A percentile compares a stretch with the other conserved stretches of the same genome.
phyloP scores from a whole-genome alignment of 805 yeast genomes.

The Saccharomycopsis guyanensis region DNA sequence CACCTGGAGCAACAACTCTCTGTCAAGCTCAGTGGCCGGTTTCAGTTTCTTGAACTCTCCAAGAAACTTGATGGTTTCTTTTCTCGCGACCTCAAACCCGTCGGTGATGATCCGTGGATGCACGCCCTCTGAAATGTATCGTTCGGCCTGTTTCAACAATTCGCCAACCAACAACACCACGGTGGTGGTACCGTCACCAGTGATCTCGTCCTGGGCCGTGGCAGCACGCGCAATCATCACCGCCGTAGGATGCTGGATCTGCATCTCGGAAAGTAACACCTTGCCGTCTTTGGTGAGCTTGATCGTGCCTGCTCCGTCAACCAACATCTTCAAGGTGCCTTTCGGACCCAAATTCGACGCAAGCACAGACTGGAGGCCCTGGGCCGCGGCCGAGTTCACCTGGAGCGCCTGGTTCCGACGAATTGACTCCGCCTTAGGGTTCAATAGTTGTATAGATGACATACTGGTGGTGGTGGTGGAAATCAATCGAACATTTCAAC shows the following conservation, averaged over 20 bases:
- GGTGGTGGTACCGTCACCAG: constrained; percentile 99
- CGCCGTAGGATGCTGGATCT: constrained; percentile 86
- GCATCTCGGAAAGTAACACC: constrained; percentile 91
- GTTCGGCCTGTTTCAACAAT: constrained; percentile 86
- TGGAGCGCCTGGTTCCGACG: constrained; percentile 92
- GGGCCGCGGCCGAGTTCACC: constrained; percentile 94
- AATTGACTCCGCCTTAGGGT: constrained; percentile 96
- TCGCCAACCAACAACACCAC: constrained; percentile 94
- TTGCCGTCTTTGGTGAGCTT: constrained; percentile 97
- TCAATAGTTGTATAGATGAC: constrained; percentile 78
- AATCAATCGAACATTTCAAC: not conserved
- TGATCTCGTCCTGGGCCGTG: constrained; percentile 95
- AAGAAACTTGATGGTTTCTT: constrained; percentile 60
- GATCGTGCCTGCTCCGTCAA: constrained; percentile 93
- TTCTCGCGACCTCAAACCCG: constrained; percentile 89
- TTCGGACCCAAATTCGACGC: constrained; percentile 93
- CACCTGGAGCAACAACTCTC: constrained; percentile 85
- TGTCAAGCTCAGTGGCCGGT: constrained; percentile 46
- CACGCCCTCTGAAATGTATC: constrained; percentile 86
- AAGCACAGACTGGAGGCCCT: constrained; percentile 88
- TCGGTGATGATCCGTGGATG: constrained; percentile 93
- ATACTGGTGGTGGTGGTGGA: constrained; percentile 21
- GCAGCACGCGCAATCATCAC: constrained; percentile 95
- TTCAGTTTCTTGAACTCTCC: constrained; percentile 48
- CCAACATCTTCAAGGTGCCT: constrained; percentile 93